phyloP scores from a whole-genome alignment of 345 rosid genomes.

The Litchi chinensis region DNA sequence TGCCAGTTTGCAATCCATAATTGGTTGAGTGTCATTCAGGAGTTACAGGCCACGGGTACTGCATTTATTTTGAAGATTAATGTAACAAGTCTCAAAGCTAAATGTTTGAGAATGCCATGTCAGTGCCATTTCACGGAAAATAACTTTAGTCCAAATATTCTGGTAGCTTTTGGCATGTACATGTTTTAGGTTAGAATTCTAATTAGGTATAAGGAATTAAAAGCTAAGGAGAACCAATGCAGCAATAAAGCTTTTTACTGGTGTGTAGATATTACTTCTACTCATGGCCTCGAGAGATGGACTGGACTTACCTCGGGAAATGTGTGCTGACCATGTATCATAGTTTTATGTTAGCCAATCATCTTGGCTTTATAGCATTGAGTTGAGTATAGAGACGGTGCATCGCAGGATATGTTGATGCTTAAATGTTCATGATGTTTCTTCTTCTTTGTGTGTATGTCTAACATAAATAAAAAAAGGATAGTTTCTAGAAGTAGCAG shows the following conservation, averaged over 20 bases:
- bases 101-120: too few relatives aligned
- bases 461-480: not conserved
- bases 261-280: not conserved
- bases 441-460: not conserved
- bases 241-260: not conserved
- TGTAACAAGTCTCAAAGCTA: too few relatives aligned
- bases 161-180: too few relatives aligned
- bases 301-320: not conserved
- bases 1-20: not conserved
- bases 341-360: not conserved
- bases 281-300: not conserved
- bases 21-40: slow-evolving; percentile 4
- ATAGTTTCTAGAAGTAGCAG: not conserved
- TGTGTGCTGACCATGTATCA: not conserved
- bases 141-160: too few relatives aligned
- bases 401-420: not conserved
- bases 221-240: not conserved
- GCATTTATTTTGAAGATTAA: too few relatives aligned
- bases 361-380: not conserved
- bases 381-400: not conserved
- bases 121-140: too few relatives aligned
- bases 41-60: not conserved
- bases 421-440: not conserved
- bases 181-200: too few relatives aligned
- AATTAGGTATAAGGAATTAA: not conserved